A percentile compares a stretch with the other conserved stretches of the same genome.
Evolutionary conservation across 345 rosid genomes (phyloP).

Genomic region (Salix purpurea): DNA sequence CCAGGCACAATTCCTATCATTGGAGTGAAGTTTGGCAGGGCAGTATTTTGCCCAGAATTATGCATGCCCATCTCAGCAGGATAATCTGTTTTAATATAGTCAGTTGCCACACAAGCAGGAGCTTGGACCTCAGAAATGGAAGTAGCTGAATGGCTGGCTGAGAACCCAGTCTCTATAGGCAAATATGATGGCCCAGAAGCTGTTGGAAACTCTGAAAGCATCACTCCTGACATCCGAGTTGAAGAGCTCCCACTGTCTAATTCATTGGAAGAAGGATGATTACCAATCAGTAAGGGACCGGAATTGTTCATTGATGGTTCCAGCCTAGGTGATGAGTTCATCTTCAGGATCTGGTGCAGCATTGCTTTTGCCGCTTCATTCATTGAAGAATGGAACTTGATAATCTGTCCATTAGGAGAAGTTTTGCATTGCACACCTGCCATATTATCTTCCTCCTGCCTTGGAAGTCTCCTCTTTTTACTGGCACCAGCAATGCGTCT

Average conservation of each 20-base stretch:
- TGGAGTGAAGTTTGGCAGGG: not conserved
- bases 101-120: conserved; percentile 15
- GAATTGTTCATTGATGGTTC: conserved; percentile 15
- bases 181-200: conserved; percentile 4
- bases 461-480: conserved; percentile 28
- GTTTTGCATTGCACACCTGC: not conserved
- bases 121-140: conserved; percentile 30
- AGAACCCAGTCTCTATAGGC: conserved; percentile 27
- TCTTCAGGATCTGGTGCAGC: conserved; percentile 27
- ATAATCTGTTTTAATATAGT: conserved; percentile 15
- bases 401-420: conserved; percentile 16
- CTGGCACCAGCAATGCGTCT: conserved; percentile 40
- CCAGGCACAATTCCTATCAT: not conserved
- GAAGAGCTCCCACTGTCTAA: conserved; percentile 9
- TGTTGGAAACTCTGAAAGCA: conserved; percentile 17
- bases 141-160: conserved; percentile 19
- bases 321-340: conserved; percentile 22
- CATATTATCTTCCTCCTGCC: conserved; percentile 19
- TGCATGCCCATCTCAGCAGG: conserved; percentile 9
- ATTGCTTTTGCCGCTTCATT: conserved; percentile 33
- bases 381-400: conserved; percentile 31
- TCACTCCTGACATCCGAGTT: conserved; percentile 11
- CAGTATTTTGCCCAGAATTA: conserved; percentile 6
- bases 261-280: conserved; percentile 6
- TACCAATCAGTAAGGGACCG: conserved; percentile 17